Percentiles rank a stretch among this genome's conserved stretches.
Conservation (phyloP, 2,329 filamentous ascomycete genomes). For the Penicillium sp. region DNA sequence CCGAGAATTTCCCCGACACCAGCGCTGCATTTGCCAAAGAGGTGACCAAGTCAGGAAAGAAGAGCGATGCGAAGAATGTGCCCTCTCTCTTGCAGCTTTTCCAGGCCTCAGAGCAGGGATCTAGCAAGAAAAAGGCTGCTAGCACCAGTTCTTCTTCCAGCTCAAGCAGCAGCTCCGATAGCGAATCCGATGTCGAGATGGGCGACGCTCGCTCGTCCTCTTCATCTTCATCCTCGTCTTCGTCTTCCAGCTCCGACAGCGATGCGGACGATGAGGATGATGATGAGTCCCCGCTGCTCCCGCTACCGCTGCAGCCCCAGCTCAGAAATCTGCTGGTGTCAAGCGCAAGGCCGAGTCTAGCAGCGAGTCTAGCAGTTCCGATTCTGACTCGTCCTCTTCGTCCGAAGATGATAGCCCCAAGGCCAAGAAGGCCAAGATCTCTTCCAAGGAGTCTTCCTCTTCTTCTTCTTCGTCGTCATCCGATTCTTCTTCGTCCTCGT, state of each 20-base stretch:
- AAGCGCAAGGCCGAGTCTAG: constrained; percentile 60
- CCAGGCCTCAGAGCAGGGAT: constrained; percentile 18
- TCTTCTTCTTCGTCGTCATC: constrained; percentile 34
- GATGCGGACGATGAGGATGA: constrained; percentile 54
- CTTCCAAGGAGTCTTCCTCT: constrained; percentile 33
- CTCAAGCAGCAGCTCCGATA: constrained; percentile 26
- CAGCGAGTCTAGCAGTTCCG: constrained; percentile 42
- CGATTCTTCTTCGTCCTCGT: constrained; percentile 34
- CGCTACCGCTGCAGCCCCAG: constrained; percentile 27
- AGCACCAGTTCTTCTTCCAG: constrained; percentile 19
- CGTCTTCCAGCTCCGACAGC: constrained; percentile 46
- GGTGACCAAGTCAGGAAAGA: constrained; percentile 38
- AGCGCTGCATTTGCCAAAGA: constrained; percentile 64
- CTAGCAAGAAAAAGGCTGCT: constrained; percentile 20
- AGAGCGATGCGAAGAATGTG: constrained; percentile 29
- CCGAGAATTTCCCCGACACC: constrained; percentile 63
- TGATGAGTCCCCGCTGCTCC: constrained; percentile 50
- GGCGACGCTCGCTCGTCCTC: constrained; percentile 37
- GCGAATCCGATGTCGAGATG: constrained; percentile 46
- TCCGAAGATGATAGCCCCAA: constrained; percentile 51
- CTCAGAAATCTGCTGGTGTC: constrained; percentile 42
- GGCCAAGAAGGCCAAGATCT: constrained; percentile 54
- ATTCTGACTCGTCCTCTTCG: constrained; percentile 44
- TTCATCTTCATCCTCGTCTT: constrained; percentile 33
- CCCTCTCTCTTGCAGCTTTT: constrained; percentile 39